These are phyloP conservation scores for Coemansia sp. DNA, from an alignment of 192 early-diverging fungal genomes.

Conservation along the genomic window DNA sequence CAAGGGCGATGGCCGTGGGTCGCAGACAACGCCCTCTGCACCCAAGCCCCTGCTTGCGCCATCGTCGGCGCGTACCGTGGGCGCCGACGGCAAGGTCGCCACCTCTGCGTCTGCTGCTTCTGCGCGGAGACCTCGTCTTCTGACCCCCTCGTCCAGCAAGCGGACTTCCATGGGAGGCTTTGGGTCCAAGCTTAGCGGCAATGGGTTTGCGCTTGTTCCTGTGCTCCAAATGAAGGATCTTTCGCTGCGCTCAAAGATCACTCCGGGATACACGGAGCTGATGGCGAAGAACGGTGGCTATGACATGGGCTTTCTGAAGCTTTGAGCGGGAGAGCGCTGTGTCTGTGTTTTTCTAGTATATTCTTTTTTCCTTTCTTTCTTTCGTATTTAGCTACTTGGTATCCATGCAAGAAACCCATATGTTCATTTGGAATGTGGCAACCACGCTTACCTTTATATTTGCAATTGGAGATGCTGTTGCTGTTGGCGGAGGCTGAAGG, in stretches of 20 bases:
- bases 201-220: constrained; percentile 29
- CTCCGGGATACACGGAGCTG: constrained; percentile 37
- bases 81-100: constrained; percentile 12
- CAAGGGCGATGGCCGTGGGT: constrained; percentile 8
- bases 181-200: background rate
- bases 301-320: constrained; percentile 47
- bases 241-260: constrained; percentile 34
- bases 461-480: too few relatives aligned
- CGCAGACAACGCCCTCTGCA: background rate
- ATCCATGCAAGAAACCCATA: too few relatives aligned
- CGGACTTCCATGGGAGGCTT: constrained; percentile 5
- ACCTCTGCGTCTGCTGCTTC: background rate
- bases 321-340: background rate
- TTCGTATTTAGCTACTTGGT: background rate
- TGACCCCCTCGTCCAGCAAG: constrained; percentile 21
- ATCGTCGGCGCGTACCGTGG: constrained; percentile 20
- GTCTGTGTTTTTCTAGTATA: background rate
- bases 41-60: constrained; percentile 34
- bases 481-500: too few relatives aligned
- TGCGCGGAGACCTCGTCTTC: constrained; percentile 15
- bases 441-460: too few relatives aligned
- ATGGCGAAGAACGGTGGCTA: constrained; percentile 50
- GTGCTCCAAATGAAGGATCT: constrained; percentile 27
- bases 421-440: too few relatives aligned
- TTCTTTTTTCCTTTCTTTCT: background rate